These are phyloP conservation scores for Fusarium subtropicale DNA, from an alignment of 2,329 filamentous ascomycete genomes.

Conservation along the genomic window DNA sequence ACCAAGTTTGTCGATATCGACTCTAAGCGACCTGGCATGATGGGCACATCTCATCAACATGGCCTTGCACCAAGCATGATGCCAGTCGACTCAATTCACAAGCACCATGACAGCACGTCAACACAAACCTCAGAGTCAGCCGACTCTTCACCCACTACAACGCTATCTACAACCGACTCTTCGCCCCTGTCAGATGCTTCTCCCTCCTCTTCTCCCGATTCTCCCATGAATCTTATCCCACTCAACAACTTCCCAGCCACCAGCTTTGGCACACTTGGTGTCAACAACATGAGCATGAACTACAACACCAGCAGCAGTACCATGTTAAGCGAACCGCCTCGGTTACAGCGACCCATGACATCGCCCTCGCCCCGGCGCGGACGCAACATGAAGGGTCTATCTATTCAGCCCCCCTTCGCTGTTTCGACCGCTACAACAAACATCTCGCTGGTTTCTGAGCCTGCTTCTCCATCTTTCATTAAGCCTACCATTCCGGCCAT, in stretches of 20 bases:
- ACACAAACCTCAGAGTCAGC: slow-evolving; percentile 84
- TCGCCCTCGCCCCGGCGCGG: slow-evolving; percentile 76
- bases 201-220: slow-evolving; percentile 92
- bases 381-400: slow-evolving; percentile 87
- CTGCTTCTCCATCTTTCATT: slow-evolving; percentile 81
- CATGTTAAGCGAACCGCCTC: slow-evolving; percentile 56
- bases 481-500: slow-evolving; percentile 79
- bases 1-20: slow-evolving; percentile 64
- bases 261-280: slow-evolving; percentile 60
- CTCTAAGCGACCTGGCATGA: slow-evolving; percentile 53
- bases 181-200: slow-evolving; percentile 91
- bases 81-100: slow-evolving; percentile 66
- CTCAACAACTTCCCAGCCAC: slow-evolving; percentile 75
- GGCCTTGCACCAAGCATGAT: slow-evolving; percentile 56
- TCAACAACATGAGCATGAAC: slow-evolving; percentile 18
- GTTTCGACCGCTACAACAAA: slow-evolving; percentile 59
- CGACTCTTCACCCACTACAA: slow-evolving; percentile 95
- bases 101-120: slow-evolving; percentile 81
- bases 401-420: slow-evolving; percentile 74
- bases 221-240: slow-evolving; percentile 79
- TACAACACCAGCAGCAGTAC: slow-evolving; percentile 25
- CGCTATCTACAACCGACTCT: slow-evolving; percentile 91
- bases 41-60: slow-evolving; percentile 53
- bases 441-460: slow-evolving; percentile 69
- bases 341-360: slow-evolving; percentile 70